Percentiles rank a stretch among this genome's conserved stretches.
These are phyloP conservation scores for Aristolochia californica DNA, from an alignment of 164 flowering plant species.

Conservation along the genomic window DNA sequence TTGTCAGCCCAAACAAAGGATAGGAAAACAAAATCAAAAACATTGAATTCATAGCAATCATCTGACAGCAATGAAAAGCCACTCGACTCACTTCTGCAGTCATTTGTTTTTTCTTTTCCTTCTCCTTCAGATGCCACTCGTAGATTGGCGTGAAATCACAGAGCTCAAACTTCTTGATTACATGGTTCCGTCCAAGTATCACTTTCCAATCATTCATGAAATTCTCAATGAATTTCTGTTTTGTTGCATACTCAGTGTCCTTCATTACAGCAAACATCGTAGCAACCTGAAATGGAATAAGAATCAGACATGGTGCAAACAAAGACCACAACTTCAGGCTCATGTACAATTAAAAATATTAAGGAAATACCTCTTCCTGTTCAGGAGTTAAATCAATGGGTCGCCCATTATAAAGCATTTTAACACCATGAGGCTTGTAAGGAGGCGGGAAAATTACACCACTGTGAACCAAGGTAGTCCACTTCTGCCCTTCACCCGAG, in stretches of 20 bases:
- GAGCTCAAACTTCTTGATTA: slow-evolving; percentile 65
- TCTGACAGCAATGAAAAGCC: too few relatives aligned
- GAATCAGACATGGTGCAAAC: not conserved
- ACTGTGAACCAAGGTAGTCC: slow-evolving; percentile 86
- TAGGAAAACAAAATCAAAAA: too few relatives aligned
- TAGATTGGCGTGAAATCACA: slow-evolving; percentile 95
- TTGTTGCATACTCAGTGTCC: slow-evolving; percentile 78
- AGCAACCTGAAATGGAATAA: slow-evolving; percentile 58
- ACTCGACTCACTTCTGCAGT: slow-evolving; percentile 61
- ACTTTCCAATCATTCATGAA: slow-evolving; percentile 85
- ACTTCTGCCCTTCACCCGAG: slow-evolving; percentile 90
- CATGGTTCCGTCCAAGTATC: slow-evolving; percentile 71
- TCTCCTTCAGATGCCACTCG: slow-evolving; percentile 85
- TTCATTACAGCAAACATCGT: slow-evolving; percentile 98
- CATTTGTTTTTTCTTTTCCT: slow-evolving; percentile 97
- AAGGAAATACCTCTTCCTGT: slow-evolving; percentile 74
- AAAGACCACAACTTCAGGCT: too few relatives aligned
- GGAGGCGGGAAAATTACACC: slow-evolving; percentile 98
- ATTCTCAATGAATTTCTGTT: slow-evolving; percentile 57
- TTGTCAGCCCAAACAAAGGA: too few relatives aligned
- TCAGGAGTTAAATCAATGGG: slow-evolving; percentile 80
- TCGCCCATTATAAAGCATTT: slow-evolving; percentile 82
- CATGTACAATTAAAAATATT: not conserved
- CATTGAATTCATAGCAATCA: too few relatives aligned
- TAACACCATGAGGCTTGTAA: slow-evolving; percentile 81